Evolutionary conservation across 208 protist genomes (phyloP).

Genomic region (Leptomonas seymouri): DNA sequence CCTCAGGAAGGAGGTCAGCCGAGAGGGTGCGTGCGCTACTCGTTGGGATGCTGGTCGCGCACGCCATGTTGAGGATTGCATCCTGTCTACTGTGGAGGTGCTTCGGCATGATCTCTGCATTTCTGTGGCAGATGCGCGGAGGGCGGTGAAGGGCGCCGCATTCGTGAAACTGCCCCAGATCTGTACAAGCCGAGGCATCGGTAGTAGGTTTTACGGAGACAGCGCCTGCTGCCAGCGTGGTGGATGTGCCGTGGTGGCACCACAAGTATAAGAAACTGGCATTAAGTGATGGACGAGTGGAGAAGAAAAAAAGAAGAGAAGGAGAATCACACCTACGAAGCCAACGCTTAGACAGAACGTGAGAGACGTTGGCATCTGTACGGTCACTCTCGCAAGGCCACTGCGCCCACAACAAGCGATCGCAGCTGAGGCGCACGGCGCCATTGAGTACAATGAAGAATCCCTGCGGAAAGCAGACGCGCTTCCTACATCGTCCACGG

Average conservation of each 20-base stretch:
- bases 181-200: background rate
- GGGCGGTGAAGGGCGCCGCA: conserved; percentile 5
- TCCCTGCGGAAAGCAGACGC: no score
- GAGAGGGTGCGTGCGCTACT: background rate
- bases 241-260: background rate
- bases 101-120: background rate
- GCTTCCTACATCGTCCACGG: no score
- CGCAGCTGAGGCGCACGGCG: no score
- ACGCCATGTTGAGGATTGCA: background rate
- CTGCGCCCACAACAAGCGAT: no score
- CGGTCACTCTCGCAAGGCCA: no score
- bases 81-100: conserved; percentile 1
- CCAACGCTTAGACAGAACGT: no score
- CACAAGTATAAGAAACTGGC: background rate
- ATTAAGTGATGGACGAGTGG: no score
- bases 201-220: background rate
- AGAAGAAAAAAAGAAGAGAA: no score
- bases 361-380: no score
- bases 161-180: background rate
- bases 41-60: background rate
- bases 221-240: background rate
- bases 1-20: background rate
- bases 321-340: no score
- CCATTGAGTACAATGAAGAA: no score
- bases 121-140: background rate